phyloP scores from a whole-genome alignment of 192 early-diverging fungal species.

The Coemansia umbellata region DNA sequence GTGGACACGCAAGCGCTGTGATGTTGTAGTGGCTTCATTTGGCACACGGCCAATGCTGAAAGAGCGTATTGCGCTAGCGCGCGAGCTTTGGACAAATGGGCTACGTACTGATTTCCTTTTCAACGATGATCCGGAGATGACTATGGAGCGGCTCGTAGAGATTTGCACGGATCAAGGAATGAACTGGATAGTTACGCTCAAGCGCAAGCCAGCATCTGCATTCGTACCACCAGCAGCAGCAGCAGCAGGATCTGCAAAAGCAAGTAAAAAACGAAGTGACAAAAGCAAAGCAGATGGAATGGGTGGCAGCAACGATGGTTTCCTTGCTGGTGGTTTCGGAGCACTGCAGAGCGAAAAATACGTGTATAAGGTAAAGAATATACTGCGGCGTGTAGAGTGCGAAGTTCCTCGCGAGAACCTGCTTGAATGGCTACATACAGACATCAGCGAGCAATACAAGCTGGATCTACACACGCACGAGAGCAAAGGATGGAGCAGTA shows the following conservation, averaged over 20 bases:
- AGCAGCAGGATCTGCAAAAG: not conserved
- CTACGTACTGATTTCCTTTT: slow-evolving; percentile 81
- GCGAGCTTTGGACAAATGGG: slow-evolving; percentile 73
- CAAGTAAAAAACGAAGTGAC: too few species aligned
- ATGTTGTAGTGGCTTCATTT: slow-evolving; percentile 80
- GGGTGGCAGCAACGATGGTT: too few species aligned
- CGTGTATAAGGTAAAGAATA: slow-evolving; percentile 68
- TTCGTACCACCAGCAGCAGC: too few species aligned
- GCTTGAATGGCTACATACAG: slow-evolving; percentile 56
- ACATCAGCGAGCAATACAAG: slow-evolving; percentile 63
- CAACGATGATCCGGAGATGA: slow-evolving; percentile 65
- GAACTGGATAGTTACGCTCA: slow-evolving; percentile 78
- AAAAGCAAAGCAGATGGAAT: too few species aligned
- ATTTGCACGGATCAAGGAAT: slow-evolving; percentile 65
- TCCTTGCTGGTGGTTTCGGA: too few species aligned
- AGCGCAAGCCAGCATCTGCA: slow-evolving; percentile 24
- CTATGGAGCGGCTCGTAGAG: slow-evolving; percentile 59
- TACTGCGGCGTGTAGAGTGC: slow-evolving; percentile 64
- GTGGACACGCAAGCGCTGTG: slow-evolving; percentile 63
- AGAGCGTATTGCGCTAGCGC: slow-evolving; percentile 72
- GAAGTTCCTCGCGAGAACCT: slow-evolving; percentile 60
- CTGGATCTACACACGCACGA: slow-evolving; percentile 56
- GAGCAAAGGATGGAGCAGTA: slow-evolving; percentile 1
- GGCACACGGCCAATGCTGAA: slow-evolving; percentile 61
- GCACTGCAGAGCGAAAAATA: slow-evolving; percentile 6